Evolutionary conservation across 139 green algal genomes (phyloP).

Genomic region (Haematococcus lacustris): DNA sequence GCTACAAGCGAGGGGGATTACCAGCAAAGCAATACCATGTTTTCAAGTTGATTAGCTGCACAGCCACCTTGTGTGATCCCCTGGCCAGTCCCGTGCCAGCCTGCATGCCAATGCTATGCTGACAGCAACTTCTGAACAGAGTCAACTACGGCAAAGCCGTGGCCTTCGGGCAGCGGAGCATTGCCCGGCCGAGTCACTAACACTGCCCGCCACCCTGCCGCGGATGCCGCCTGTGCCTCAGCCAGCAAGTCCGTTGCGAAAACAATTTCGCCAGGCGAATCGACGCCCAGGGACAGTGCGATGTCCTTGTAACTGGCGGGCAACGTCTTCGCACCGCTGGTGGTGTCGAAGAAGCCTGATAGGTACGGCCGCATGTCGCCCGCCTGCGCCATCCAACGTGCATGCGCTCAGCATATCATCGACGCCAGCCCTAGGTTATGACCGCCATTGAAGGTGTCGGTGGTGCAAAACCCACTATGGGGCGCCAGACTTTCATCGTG

Average conservation of each 20-base stretch:
- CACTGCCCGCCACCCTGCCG: slow-evolving; percentile 70
- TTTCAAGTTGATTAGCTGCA: too few species aligned
- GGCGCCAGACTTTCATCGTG: too few species aligned
- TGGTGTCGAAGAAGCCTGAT: slow-evolving; percentile 93
- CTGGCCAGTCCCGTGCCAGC: too few species aligned
- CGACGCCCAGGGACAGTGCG: slow-evolving; percentile 63
- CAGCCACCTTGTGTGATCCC: too few species aligned
- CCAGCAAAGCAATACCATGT: too few species aligned
- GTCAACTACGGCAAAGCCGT: slow-evolving; percentile 56
- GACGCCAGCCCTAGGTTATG: neutral
- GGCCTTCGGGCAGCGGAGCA: slow-evolving; percentile 48
- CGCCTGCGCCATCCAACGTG: slow-evolving; percentile 33
- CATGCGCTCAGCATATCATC: neutral
- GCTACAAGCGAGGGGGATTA: too few species aligned
- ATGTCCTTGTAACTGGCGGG: slow-evolving; percentile 76
- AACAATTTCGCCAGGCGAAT: slow-evolving; percentile 53
- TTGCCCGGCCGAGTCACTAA: slow-evolving; percentile 74
- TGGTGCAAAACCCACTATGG: too few species aligned
- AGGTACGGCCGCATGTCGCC: slow-evolving; percentile 85
- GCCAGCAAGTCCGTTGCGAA: slow-evolving; percentile 82
- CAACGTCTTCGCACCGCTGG: slow-evolving; percentile 63
- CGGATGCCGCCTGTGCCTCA: slow-evolving; percentile 72
- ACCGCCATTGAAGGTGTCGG: too few species aligned
- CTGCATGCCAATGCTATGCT: too few species aligned
- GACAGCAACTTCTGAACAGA: too few species aligned